These are phyloP conservation scores for Metschnikowia lachancei DNA, from an alignment of 805 yeast genomes.

Conservation along the genomic window DNA sequence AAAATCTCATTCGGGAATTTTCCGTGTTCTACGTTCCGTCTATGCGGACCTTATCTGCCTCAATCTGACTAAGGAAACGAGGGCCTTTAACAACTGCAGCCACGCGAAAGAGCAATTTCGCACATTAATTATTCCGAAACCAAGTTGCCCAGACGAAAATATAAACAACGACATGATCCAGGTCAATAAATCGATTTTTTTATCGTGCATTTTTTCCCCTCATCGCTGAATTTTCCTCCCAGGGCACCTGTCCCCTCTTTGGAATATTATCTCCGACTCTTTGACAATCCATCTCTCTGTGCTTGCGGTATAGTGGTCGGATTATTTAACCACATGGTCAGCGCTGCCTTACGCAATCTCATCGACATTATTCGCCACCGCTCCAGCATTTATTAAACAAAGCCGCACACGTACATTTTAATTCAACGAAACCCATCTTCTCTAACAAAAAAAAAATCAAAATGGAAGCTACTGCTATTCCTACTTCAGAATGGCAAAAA, in stretches of 20 bases:
- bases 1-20: neutral
- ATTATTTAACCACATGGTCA: slow-evolving; percentile 3
- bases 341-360: slow-evolving; percentile 5
- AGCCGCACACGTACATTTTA: slow-evolving; percentile 2
- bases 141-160: neutral
- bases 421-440: neutral
- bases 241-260: neutral
- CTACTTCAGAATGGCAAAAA: slow-evolving; percentile 12
- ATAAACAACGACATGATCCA: neutral
- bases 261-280: no score
- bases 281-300: neutral
- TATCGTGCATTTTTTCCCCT: no score
- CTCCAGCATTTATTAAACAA: neutral
- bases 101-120: slow-evolving; percentile 6
- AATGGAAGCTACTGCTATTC: slow-evolving; percentile 3
- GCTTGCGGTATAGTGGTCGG: neutral
- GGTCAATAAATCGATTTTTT: neutral
- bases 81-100: neutral
- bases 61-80: neutral
- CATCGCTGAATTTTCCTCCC: neutral
- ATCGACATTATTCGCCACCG: slow-evolving; percentile 6
- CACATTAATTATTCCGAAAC: slow-evolving; percentile 2
- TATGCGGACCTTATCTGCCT: slow-evolving; percentile 4
- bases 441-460: neutral
- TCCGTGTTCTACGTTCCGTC: slow-evolving; percentile 4